Percentiles rank a stretch among this genome's conserved stretches.
Evolutionary conservation across 2,329 filamentous ascomycete genomes (phyloP).

Genomic region (Graphilbum fragrans): DNA sequence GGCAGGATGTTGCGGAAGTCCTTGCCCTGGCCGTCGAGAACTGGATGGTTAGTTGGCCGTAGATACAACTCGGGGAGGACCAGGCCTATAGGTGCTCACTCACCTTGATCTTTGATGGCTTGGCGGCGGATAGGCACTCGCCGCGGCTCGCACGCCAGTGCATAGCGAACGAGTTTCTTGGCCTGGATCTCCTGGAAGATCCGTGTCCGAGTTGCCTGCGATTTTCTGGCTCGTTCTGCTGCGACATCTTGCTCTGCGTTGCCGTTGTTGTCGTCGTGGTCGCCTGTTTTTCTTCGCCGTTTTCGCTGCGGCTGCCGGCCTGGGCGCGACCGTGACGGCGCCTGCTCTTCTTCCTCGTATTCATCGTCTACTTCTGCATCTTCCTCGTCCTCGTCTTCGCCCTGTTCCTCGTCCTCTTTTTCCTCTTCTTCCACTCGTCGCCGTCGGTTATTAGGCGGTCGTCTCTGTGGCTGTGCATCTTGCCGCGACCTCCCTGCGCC

Average conservation of each 20-base stretch:
- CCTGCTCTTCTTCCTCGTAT: conserved; percentile 1
- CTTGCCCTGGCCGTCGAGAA: conserved; percentile 58
- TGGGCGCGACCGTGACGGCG: neutral
- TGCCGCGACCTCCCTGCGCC: too few relatives aligned
- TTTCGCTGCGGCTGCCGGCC: neutral
- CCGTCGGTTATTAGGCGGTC: too few relatives aligned
- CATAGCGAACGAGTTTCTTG: conserved; percentile 58
- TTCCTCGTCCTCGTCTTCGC: neutral
- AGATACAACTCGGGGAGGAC: neutral
- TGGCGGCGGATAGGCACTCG: conserved; percentile 47
- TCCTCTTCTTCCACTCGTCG: conserved; percentile 1
- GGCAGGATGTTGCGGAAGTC: conserved; percentile 70
- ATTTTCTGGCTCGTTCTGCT: conserved; percentile 1
- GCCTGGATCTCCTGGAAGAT: conserved; percentile 38
- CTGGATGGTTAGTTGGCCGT: conserved; percentile 22
- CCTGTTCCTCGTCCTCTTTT: neutral
- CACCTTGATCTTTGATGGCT: conserved; percentile 53
- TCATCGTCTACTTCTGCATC: neutral
- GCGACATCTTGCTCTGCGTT: neutral
- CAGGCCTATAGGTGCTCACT: conserved; percentile 1
- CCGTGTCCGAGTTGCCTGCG: conserved; percentile 13
- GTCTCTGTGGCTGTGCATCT: too few relatives aligned
- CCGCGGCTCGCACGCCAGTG: conserved; percentile 53
- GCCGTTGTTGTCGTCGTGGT: neutral
- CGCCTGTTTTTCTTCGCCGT: neutral